Evolutionary conservation across 78 protist genomes (phyloP).

Genomic region (Protostelium mycophagum): DNA sequence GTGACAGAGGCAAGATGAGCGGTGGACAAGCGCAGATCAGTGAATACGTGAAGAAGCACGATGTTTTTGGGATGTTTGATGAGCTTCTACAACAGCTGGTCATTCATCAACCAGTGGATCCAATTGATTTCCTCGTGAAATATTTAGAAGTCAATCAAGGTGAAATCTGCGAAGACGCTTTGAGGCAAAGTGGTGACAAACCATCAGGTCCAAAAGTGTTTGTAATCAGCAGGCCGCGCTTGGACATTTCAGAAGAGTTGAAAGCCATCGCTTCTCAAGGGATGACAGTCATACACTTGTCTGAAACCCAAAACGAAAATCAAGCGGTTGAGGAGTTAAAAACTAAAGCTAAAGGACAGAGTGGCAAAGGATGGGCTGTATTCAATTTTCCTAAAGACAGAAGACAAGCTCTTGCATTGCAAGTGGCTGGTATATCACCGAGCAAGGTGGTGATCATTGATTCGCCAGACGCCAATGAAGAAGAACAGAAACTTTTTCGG

Average conservation of each 20-base stretch:
- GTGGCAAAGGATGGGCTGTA: neutral
- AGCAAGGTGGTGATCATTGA: neutral
- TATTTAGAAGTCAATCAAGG: neutral
- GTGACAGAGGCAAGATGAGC: no score
- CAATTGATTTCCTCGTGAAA: neutral
- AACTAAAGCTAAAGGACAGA: neutral
- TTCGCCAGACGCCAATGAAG: neutral
- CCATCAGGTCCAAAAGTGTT: neutral
- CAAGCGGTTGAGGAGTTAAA: neutral
- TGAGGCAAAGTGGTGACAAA: neutral
- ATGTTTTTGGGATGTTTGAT: neutral
- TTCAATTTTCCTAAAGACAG: neutral
- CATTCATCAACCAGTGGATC: neutral
- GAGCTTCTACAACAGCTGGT: neutral
- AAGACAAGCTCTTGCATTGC: neutral
- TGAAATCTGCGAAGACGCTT: neutral
- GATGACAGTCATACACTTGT: neutral
- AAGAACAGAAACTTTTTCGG: neutral
- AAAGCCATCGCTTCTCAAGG: neutral
- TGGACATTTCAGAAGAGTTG: neutral
- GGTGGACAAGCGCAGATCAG: neutral
- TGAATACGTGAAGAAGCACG: neutral
- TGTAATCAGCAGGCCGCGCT: neutral
- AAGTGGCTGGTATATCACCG: neutral
- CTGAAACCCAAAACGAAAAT: neutral